These are phyloP conservation scores for Pseudotulostoma volvatum DNA, from an alignment of 495 filamentous ascomycete genomes.

Conservation along the genomic window DNA sequence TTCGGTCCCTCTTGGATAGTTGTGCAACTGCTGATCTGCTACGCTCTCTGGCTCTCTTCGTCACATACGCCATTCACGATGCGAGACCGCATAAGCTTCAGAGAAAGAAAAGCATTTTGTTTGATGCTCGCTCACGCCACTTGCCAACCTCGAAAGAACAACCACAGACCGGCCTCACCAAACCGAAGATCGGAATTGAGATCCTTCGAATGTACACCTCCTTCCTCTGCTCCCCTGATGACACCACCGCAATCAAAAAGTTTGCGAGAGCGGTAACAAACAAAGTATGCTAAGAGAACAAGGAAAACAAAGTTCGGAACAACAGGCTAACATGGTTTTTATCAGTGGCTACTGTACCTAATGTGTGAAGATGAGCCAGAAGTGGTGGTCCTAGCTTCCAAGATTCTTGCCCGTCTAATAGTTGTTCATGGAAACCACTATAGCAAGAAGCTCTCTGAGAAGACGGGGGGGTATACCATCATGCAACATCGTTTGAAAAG, in stretches of 20 bases:
- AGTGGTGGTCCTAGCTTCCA: slow-evolving; percentile 64
- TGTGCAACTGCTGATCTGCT: slow-evolving; percentile 68
- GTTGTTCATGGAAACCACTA: slow-evolving; percentile 64
- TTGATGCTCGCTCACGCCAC: slow-evolving; percentile 14
- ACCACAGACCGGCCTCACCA: slow-evolving; percentile 19
- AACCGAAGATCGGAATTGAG: slow-evolving; percentile 47
- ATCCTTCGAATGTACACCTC: slow-evolving; percentile 72
- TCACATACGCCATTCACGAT: slow-evolving; percentile 81
- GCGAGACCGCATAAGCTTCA: slow-evolving; percentile 27
- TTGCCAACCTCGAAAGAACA: too few species aligned
- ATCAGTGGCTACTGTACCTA: slow-evolving; percentile 92
- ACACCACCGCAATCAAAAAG: slow-evolving; percentile 50
- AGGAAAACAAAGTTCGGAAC: slow-evolving; percentile 3
- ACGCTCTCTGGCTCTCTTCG: slow-evolving; percentile 75
- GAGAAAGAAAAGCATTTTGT: slow-evolving; percentile 36
- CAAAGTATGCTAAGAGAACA: slow-evolving; percentile 46
- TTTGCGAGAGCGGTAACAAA: slow-evolving; percentile 93
- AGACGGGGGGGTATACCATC: slow-evolving; percentile 71
- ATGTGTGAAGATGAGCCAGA: slow-evolving; percentile 74
- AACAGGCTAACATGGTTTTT: slow-evolving; percentile 8
- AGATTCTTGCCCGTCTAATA: slow-evolving; percentile 75
- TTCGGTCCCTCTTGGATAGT: slow-evolving; percentile 59
- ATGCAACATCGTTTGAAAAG: slow-evolving; percentile 64
- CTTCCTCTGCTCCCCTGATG: slow-evolving; percentile 58
- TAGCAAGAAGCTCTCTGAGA: slow-evolving; percentile 67